phyloP scores from a whole-genome alignment of 2,329 filamentous ascomycete genomes.

The Calonectria honghensis region DNA sequence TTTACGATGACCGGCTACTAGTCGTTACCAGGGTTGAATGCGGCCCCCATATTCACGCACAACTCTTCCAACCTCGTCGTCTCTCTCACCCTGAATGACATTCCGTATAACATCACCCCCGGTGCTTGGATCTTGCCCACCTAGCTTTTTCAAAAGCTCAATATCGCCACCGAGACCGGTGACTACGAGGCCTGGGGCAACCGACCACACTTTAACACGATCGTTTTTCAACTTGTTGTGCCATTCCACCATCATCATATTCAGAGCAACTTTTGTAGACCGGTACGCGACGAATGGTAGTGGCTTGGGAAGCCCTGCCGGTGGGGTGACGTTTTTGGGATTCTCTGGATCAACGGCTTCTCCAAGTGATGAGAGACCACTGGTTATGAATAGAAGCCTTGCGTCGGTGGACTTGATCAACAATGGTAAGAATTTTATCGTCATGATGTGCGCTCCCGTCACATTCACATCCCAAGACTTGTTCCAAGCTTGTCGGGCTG shows the following conservation, averaged over 20 bases:
- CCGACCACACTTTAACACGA: not conserved
- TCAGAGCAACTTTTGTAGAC: not conserved
- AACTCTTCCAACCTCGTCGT: not conserved
- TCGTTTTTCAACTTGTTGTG: not conserved
- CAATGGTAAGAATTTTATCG: not conserved
- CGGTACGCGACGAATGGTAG: not conserved
- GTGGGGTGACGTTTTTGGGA: not conserved
- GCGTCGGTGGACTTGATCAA: not conserved
- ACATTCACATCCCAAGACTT: not conserved
- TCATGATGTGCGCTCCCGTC: slow-evolving; percentile 7
- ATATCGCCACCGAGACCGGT: not conserved
- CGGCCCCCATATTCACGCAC: not conserved
- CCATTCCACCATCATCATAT: slow-evolving; percentile 12
- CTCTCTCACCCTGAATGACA: not conserved
- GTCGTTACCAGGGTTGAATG: not conserved
- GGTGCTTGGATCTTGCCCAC: not conserved
- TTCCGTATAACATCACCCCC: not conserved
- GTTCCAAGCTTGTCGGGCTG: not conserved
- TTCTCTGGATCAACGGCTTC: not conserved
- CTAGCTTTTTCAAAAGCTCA: not conserved
- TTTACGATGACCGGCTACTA: too few relatives aligned
- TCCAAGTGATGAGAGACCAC: not conserved
- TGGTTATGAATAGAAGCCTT: not conserved
- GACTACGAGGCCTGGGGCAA: not conserved
- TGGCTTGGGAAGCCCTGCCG: not conserved